Conservation (phyloP, 2,329 filamentous ascomycete species). For the Zopfia rhizophila region DNA sequence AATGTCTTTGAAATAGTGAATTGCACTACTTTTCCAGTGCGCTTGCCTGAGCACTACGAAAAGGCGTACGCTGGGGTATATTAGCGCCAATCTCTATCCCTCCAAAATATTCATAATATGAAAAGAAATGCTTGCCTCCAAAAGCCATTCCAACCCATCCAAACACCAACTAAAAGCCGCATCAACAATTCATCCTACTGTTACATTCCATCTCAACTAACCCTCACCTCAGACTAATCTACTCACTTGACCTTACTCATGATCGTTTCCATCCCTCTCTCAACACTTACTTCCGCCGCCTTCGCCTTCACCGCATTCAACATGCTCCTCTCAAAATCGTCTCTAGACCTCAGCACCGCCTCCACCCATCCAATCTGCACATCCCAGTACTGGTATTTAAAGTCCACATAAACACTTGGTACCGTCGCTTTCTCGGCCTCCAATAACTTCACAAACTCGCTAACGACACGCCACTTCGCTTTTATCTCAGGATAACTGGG, state of each 20-base stretch:
- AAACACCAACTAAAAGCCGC: too few relatives aligned
- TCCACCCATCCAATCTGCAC: conserved; percentile 96
- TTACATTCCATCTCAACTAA: too few relatives aligned
- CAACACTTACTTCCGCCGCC: conserved; percentile 85
- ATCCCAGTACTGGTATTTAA: conserved; percentile 93
- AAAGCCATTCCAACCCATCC: too few relatives aligned
- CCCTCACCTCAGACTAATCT: too few relatives aligned
- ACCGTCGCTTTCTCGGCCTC: conserved; percentile 77
- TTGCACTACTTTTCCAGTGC: too few relatives aligned
- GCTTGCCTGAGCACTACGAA: too few relatives aligned
- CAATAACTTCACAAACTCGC: conserved; percentile 84
- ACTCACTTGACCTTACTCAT: conserved; percentile 92
- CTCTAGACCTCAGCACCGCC: conserved; percentile 82
- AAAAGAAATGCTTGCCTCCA: too few relatives aligned
- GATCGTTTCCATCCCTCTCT: conserved; percentile 86
- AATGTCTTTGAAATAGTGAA: too few relatives aligned
- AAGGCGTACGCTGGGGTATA: too few relatives aligned
- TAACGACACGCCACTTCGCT: conserved; percentile 90
- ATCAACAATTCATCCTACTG: too few relatives aligned
- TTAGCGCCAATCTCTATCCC: too few relatives aligned
- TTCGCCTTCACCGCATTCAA: conserved; percentile 86
- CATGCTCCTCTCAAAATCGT: conserved; percentile 94
- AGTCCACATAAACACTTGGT: conserved; percentile 80
- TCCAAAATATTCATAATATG: too few relatives aligned
- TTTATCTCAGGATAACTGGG: conserved; percentile 78